A percentile compares a stretch with the other conserved stretches of the same genome.
phyloP scores from a whole-genome alignment of 1,139 yeast genomes.

The Candida labiduridarum region DNA sequence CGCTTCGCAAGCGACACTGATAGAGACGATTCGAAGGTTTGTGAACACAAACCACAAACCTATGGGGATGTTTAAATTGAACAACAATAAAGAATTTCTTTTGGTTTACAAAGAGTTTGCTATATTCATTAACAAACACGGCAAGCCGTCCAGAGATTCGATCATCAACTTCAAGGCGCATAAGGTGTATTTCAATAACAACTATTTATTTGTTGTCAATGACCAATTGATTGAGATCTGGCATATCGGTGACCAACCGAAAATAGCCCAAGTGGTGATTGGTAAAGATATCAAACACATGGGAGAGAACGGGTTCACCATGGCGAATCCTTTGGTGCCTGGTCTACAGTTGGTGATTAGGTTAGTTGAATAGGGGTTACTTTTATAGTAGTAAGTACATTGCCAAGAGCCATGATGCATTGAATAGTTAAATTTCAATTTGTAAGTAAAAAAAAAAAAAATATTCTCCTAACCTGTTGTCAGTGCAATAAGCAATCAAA shows the following conservation, averaged over 20 bases:
- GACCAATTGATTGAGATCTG: conserved; percentile 75
- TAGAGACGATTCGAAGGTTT: conserved; percentile 37
- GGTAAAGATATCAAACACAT: conserved; percentile 65
- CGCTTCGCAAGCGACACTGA: conserved; percentile 19
- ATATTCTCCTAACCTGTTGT: too few relatives aligned
- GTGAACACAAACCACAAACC: conserved; percentile 50
- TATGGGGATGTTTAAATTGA: conserved; percentile 62
- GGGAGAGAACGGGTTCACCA: conserved; percentile 46
- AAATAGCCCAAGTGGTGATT: conserved; percentile 64
- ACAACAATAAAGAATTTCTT: conserved; percentile 55
- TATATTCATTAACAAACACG: conserved; percentile 66
- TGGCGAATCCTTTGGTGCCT: conserved; percentile 71
- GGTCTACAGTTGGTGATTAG: conserved; percentile 62
- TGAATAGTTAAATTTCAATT: too few relatives aligned
- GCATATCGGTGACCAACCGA: conserved; percentile 55
- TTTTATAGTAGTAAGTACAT: not conserved
- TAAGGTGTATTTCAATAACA: conserved; percentile 56
- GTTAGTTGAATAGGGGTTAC: conserved; percentile 9
- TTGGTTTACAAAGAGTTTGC: conserved; percentile 77
- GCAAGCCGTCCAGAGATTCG: conserved; percentile 59
- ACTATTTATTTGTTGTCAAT: conserved; percentile 63
- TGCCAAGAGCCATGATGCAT: too few relatives aligned
- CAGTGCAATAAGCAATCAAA: too few relatives aligned
- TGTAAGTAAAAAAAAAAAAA: too few relatives aligned
- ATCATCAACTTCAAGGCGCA: conserved; percentile 64